Base-by-base conservation (phyloP, 805 yeast genomes). In the Metschnikowia borealis region DNA sequence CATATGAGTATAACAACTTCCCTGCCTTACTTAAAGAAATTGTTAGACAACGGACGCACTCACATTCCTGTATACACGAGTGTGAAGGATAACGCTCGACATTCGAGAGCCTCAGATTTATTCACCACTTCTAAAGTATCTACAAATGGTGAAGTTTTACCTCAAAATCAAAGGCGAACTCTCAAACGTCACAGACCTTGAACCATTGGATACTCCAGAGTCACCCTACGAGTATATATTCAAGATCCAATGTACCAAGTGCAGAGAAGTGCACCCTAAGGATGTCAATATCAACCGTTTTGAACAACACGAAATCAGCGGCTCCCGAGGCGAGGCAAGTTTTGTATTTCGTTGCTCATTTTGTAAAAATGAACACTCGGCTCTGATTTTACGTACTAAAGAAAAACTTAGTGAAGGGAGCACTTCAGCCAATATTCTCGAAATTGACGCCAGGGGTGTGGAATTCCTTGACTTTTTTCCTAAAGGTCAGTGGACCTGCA, bases 381-480 rank as follows among this genome's bases (percentile, higher is more conserved):
- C 77, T 1, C 55, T 58, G 32, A 61, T 74, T 15, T 42, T 49
- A n/a, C 55, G 70, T 36, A 65, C 73, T 2, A 58, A 67, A 8
- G 71, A 73, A 18, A 56, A 52, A 35, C 55, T 64, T 54, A 65
- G 69, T 0, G 54, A 54, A 2, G 85, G 78, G 11, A 74, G 68
- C 36, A 78, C 75, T 4, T 60, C 58, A 3, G 77, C 72, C 7
- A 64, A 65, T 2, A 62, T 91, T 31, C 71, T 90, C 31, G 82
- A 82, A 38, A 80, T 94, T 49, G 98, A 94, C 61, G 79, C 90
- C 44, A 81, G 99, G 59, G 99, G 99, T 3, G 66, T 89, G 38
- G 95, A 88, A 46, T 70, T 90, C 32, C 70, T 73, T 8, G 81
- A 81, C 49, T 90, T 89, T 56, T 65, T 81, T 15, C 87, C 96